A percentile compares a stretch with the other conserved stretches of the same genome.
phyloP scores from a whole-genome alignment of 805 yeast species.

The Candida boidinii region DNA sequence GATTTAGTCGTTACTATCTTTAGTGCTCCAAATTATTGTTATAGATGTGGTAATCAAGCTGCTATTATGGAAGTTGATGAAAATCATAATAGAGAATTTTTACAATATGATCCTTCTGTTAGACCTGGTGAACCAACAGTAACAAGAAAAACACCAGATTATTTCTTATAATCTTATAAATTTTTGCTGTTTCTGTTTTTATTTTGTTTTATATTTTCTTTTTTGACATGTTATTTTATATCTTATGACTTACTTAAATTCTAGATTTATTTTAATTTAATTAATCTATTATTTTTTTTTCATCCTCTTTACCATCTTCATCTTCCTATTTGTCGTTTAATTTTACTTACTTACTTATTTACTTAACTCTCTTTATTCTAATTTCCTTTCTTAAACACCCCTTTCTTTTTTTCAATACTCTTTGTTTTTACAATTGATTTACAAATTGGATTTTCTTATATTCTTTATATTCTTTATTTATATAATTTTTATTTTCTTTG shows the following conservation, averaged over 20 bases:
- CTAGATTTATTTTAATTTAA: background rate
- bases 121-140: conserved; percentile 98
- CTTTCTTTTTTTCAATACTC: no score
- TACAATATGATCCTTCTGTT: conserved; percentile 94
- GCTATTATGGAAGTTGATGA: conserved; percentile 98
- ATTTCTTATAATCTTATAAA: conserved; percentile 53
- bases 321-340: no score
- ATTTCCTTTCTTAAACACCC: no score
- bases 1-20: conserved; percentile 91
- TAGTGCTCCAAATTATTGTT: conserved; percentile 94
- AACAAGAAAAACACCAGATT: conserved; percentile 94
- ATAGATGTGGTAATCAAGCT: conserved; percentile 96
- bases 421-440: no score
- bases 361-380: no score
- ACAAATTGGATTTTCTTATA: no score
- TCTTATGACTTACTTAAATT: background rate
- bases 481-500: no score
- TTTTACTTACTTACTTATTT: no score
- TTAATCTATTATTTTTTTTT: background rate
- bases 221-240: background rate
- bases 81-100: conserved; percentile 79
- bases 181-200: background rate
- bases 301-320: background rate
- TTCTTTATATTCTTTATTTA: no score
- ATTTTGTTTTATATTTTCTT: background rate